Evolutionary conservation across 768 basidiomycete genomes (phyloP), one percentile per base, ranked within the genome.

Genomic region (Leucocoprinus birnbaumii): DNA sequence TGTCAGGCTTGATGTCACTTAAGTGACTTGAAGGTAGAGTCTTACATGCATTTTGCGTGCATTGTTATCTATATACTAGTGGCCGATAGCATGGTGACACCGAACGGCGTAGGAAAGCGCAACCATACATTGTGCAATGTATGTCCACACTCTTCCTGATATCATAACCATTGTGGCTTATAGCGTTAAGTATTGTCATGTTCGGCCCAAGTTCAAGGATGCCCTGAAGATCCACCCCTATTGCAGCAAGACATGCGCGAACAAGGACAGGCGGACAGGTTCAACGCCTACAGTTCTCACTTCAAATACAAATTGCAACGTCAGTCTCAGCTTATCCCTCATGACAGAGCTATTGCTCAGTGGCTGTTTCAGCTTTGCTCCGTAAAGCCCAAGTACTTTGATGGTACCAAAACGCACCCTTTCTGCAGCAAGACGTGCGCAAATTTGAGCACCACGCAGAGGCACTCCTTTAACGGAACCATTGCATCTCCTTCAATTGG

Each of bases 381-480:
- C 56, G 73, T 73, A 56, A 77, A 81, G 38, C 83, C 85, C 38
- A 86, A 84, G 60, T 78, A 80, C 59, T 73, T 71, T 18, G 85
- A 86, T 61, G 80, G 82, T 13, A 76, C 73, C 8, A 77, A 76
- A 48, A 79, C 75, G 1, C 85, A 86, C 66, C 76, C 82, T 14
- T 87, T 77, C 64, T 87, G 85, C 61, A 70, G 83, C 62, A 86
- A 82, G 61, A 75, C 81, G 9, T 87, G 85, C 60, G 83, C 84
- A 2, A 75, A 75, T n/a, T 25, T 41, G 63, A 50, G 64, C 8
- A 62, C 66, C 13, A 64, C 66, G 16, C 48, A 66, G 31, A 71
- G 65, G 52, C 52, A 60, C 16, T 65, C 65, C 11, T 26, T 49
- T 13, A 50, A 44, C 11, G 56, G 34, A 11, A 26, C 45, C 53